These are phyloP conservation scores for Phylloporus sp. DNA, from an alignment of 768 basidiomycete species.

Conservation along the genomic window DNA sequence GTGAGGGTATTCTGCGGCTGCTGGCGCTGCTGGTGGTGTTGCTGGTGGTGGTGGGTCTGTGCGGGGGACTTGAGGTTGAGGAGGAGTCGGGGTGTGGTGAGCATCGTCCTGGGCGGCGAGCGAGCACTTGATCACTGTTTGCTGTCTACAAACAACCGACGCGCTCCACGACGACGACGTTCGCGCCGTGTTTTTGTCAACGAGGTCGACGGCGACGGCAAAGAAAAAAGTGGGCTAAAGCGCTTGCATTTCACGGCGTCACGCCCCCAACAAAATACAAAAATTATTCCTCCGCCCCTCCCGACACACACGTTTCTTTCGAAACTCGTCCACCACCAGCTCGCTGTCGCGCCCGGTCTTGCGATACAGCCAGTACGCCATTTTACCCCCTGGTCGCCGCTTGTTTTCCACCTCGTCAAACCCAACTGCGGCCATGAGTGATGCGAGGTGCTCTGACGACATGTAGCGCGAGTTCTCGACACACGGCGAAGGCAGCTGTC, in stretches of 20 bases:
- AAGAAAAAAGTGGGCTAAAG: not conserved
- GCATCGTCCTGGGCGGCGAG: slow-evolving; percentile 26
- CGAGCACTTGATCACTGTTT: slow-evolving; percentile 25
- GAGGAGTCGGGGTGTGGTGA: slow-evolving; percentile 32
- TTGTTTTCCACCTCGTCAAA: slow-evolving; percentile 56
- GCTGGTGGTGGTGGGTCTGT: slow-evolving; percentile 17
- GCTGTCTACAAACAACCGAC: slow-evolving; percentile 32
- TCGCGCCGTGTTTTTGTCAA: slow-evolving; percentile 1
- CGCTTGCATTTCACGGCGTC: slow-evolving; percentile 5
- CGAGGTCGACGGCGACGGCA: slow-evolving; percentile 5
- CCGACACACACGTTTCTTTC: slow-evolving; percentile 57
- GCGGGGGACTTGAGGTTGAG: slow-evolving; percentile 30
- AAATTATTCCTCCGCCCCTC: slow-evolving; percentile 81
- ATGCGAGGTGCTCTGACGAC: slow-evolving; percentile 51
- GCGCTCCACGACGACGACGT: slow-evolving; percentile 10
- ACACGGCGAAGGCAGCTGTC: slow-evolving; percentile 80
- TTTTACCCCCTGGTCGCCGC: slow-evolving; percentile 73
- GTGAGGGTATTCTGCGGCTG: slow-evolving; percentile 28
- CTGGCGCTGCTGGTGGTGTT: slow-evolving; percentile 21
- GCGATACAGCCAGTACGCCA: slow-evolving; percentile 83
- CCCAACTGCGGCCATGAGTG: slow-evolving; percentile 59
- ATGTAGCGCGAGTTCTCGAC: slow-evolving; percentile 83
- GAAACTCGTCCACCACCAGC: slow-evolving; percentile 27
- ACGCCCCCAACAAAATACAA: slow-evolving; percentile 42
- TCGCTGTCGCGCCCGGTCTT: slow-evolving; percentile 30